Conservation (phyloP, 75 land plant genomes). For the Adiantum capillusveneris region DNA sequence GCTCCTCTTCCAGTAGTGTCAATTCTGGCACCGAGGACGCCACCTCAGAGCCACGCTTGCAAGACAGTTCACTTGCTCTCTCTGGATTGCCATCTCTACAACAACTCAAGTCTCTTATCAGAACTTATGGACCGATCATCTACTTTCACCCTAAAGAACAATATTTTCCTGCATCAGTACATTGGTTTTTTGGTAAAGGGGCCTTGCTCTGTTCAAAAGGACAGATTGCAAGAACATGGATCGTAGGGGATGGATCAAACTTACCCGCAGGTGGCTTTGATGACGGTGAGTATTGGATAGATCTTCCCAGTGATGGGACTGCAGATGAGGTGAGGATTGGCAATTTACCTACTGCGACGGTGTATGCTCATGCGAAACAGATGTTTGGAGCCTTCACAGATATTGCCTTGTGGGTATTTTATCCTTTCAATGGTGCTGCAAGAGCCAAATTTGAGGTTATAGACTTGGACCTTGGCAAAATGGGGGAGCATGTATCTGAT, state of each 20-base stretch:
- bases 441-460: constrained; percentile 51
- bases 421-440: constrained; percentile 78
- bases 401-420: constrained; percentile 61
- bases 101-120: constrained; percentile 40
- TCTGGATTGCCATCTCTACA: constrained; percentile 47
- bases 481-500: constrained; percentile 75
- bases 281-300: constrained; percentile 72
- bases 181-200: constrained; percentile 64
- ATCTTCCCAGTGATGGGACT: constrained; percentile 41
- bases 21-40: no score
- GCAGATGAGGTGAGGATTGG: constrained; percentile 47
- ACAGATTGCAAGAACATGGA: constrained; percentile 15
- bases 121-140: constrained; percentile 48
- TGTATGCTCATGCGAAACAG: constrained; percentile 67
- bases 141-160: constrained; percentile 70
- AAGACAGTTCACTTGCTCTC: constrained; percentile 23
- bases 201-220: constrained; percentile 43
- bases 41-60: no score
- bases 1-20: no score
- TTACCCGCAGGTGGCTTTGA: constrained; percentile 67
- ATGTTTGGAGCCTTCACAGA: constrained; percentile 67
- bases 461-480: constrained; percentile 47
- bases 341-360: constrained; percentile 33
- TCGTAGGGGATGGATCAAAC: constrained; percentile 48
- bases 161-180: constrained; percentile 61